Evolutionary conservation across 176 grass and related monocot species (phyloP).

Genomic region (Alloteropsis semialata): DNA sequence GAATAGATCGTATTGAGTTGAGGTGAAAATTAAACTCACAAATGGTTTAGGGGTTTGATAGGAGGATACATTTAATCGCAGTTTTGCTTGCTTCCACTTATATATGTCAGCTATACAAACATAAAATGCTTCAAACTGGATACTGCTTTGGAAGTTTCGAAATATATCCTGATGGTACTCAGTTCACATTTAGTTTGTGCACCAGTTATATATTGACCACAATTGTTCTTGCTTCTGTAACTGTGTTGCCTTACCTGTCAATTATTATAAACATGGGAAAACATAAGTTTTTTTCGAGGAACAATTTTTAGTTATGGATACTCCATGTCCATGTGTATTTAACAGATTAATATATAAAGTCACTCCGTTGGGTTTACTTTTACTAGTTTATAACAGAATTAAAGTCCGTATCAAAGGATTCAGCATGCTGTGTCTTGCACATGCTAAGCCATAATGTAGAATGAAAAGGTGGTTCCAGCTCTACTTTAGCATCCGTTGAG

Average conservation of each 20-base stretch:
- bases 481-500: not conserved
- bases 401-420: not conserved
- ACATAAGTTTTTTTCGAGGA: not conserved
- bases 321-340: not conserved
- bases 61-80: not conserved
- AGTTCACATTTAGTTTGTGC: not conserved
- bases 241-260: not conserved
- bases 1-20: not conserved
- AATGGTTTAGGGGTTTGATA: not conserved
- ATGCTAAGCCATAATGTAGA: constrained; percentile 4
- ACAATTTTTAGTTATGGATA: not conserved
- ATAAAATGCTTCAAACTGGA: not conserved
- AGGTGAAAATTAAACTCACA: not conserved
- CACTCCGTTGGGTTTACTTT: not conserved
- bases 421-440: not conserved
- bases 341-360: not conserved
- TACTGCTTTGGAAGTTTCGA: not conserved
- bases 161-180: not conserved
- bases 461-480: not conserved
- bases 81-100: not conserved
- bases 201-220: not conserved
- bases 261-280: not conserved
- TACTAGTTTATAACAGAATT: not conserved
- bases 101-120: not conserved
- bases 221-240: not conserved